Percentiles rank a stretch among this genome's conserved stretches.
Conservation (phyloP, 208 protist species). For the Trypanosoma rangeli region DNA sequence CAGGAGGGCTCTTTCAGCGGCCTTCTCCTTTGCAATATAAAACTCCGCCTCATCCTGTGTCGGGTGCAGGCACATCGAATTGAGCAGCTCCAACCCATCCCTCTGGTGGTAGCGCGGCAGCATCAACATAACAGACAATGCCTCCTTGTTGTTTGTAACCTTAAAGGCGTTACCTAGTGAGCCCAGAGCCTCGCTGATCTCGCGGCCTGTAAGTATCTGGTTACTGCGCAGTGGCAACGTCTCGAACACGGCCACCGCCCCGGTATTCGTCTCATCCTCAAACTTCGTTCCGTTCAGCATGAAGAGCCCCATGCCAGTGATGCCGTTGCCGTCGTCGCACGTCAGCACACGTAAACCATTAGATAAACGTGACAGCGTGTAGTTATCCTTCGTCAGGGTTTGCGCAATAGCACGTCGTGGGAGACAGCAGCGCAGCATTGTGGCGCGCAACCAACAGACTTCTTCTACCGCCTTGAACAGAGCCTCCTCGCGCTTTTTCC, state of each 20-base stretch:
- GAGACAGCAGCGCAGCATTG: slow-evolving; percentile 50
- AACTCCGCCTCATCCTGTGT: slow-evolving; percentile 67
- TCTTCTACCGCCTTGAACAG: too few species aligned
- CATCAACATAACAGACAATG: slow-evolving; percentile 78
- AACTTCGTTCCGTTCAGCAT: slow-evolving; percentile 82
- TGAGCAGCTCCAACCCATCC: slow-evolving; percentile 78
- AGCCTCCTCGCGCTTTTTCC: neutral
- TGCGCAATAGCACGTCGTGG: slow-evolving; percentile 44
- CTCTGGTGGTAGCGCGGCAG: slow-evolving; percentile 76
- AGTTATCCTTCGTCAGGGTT: slow-evolving; percentile 65
- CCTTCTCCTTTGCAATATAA: slow-evolving; percentile 57
- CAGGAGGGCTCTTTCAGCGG: slow-evolving; percentile 51
- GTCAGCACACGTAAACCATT: slow-evolving; percentile 86
- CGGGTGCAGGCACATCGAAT: slow-evolving; percentile 74
- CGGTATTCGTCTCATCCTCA: slow-evolving; percentile 58
- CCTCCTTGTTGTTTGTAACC: slow-evolving; percentile 87
- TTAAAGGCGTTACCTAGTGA: slow-evolving; percentile 79
- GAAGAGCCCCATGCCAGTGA: slow-evolving; percentile 88
- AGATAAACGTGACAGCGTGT: slow-evolving; percentile 64
- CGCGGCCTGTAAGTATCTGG: slow-evolving; percentile 42
- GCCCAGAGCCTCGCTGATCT: slow-evolving; percentile 66
- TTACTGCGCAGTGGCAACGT: slow-evolving; percentile 72
- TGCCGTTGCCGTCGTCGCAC: slow-evolving; percentile 77
- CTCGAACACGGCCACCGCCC: slow-evolving; percentile 78
- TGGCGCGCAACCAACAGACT: too few species aligned